These are phyloP conservation scores for Gentiana straminea DNA, from an alignment of 257 asterid genomes.

Conservation along the genomic window DNA sequence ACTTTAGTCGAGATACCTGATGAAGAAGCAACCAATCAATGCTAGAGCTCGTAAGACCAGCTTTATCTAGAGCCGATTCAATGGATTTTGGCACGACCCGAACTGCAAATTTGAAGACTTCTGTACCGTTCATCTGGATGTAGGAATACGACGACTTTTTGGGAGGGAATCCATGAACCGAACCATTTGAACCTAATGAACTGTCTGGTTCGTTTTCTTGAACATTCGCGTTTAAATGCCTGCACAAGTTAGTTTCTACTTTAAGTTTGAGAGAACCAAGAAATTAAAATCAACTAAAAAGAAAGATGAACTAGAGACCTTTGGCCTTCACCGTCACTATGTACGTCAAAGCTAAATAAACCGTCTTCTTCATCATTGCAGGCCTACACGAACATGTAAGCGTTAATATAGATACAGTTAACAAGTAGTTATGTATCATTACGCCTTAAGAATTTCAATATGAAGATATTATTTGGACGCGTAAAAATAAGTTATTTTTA, in stretches of 20 bases:
- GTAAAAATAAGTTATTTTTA: constrained; percentile 8
- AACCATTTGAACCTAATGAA: constrained; percentile 53
- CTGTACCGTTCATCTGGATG: constrained; percentile 97
- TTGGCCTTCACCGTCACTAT: constrained; percentile 80
- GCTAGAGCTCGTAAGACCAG: constrained; percentile 62
- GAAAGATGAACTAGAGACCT: constrained; percentile 27
- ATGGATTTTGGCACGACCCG: constrained; percentile 93
- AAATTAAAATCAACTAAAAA: no score
- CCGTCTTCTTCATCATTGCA: constrained; percentile 75
- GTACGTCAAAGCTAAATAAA: constrained; percentile 63
- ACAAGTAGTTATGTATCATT: no score
- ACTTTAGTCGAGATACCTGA: constrained; percentile 47
- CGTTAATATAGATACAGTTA: not conserved
- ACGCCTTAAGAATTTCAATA: no score
- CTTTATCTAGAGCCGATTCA: constrained; percentile 61
- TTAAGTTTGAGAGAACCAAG: constrained; percentile 3
- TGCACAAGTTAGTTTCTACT: constrained; percentile 13
- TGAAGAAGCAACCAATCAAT: constrained; percentile 93
- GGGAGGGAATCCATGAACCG: constrained; percentile 48
- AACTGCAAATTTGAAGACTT: constrained; percentile 88
- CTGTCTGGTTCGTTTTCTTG: constrained; percentile 39
- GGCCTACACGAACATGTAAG: constrained; percentile 36
- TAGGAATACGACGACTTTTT: constrained; percentile 58
- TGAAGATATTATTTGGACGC: no score
- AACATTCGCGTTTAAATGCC: constrained; percentile 58